phyloP scores from a whole-genome alignment of 2,329 filamentous ascomycete genomes.

The Sporothrix pallida region DNA sequence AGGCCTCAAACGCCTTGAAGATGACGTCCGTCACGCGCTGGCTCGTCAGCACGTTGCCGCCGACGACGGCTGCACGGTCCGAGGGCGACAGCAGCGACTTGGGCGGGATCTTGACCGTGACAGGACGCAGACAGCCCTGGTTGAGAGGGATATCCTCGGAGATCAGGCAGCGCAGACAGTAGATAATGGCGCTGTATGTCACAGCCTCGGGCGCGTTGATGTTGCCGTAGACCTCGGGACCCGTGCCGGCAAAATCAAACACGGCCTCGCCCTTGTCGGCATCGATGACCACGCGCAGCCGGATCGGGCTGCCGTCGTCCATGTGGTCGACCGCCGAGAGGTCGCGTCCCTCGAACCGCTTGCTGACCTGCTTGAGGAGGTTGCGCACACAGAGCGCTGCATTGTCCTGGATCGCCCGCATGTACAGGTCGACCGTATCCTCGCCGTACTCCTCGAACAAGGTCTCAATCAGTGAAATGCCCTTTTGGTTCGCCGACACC shows the following conservation, averaged over 20 bases:
- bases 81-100: conserved; percentile 76
- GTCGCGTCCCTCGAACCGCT: conserved; percentile 68
- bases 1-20: conserved; percentile 78
- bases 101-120: conserved; percentile 74
- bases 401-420: conserved; percentile 81
- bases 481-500: conserved; percentile 84
- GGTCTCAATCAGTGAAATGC: conserved; percentile 75
- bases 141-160: conserved; percentile 83
- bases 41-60: conserved; percentile 79
- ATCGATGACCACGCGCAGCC: conserved; percentile 76
- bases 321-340: conserved; percentile 80
- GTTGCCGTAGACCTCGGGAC: conserved; percentile 76
- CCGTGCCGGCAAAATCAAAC: conserved; percentile 78
- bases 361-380: conserved; percentile 72
- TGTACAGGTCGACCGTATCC: conserved; percentile 79
- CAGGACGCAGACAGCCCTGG: conserved; percentile 80
- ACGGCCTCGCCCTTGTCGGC: conserved; percentile 73
- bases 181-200: conserved; percentile 81
- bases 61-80: conserved; percentile 78
- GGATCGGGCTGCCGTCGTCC: conserved; percentile 83
- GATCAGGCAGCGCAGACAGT: conserved; percentile 81
- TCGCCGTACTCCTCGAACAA: conserved; percentile 81
- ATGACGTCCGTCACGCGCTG: conserved; percentile 86
- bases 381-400: conserved; percentile 77
- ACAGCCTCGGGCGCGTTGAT: conserved; percentile 80